A percentile compares a stretch with the other conserved stretches of the same genome.
Evolutionary conservation across 495 filamentous ascomycete genomes (phyloP).

Genomic region (Jackrogersella minutella): DNA sequence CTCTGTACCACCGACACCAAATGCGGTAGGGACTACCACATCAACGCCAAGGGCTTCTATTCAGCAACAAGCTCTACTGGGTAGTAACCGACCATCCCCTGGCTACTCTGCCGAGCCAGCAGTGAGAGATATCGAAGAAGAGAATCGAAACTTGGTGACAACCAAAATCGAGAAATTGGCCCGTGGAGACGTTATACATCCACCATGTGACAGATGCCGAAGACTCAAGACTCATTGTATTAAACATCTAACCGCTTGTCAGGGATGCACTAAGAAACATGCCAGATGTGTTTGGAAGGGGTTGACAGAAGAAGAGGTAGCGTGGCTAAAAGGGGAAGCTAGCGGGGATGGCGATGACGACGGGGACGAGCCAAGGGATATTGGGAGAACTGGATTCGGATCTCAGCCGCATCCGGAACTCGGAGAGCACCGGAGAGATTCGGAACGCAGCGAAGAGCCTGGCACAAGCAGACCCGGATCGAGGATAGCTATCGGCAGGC

Average conservation of each 20-base stretch:
- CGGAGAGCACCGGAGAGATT: constrained; percentile 27
- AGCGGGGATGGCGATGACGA: constrained; percentile 39
- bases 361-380: constrained; percentile 39
- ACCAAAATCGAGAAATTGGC: constrained; percentile 76
- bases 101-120: constrained; percentile 36
- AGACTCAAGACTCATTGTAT: constrained; percentile 81
- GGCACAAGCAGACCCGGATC: constrained; percentile 29
- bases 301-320: constrained; percentile 73
- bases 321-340: constrained; percentile 41
- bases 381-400: constrained; percentile 28
- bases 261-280: constrained; percentile 88
- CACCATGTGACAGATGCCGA: constrained; percentile 84
- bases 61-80: constrained; percentile 37
- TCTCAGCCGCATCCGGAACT: constrained; percentile 29
- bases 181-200: constrained; percentile 74
- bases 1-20: constrained; percentile 45
- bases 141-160: constrained; percentile 69
- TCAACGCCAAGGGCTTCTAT: constrained; percentile 42
- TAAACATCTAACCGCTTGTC: constrained; percentile 84
- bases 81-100: constrained; percentile 42
- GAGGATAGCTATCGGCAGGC: constrained; percentile 39
- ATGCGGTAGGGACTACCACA: constrained; percentile 38
- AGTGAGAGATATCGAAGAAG: constrained; percentile 39
- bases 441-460: constrained; percentile 35
- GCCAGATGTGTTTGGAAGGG: constrained; percentile 85